Percentiles rank a stretch among this genome's conserved stretches.
Evolutionary conservation across 805 yeast genomes (phyloP).

Genomic region (Starmera caribaea): DNA sequence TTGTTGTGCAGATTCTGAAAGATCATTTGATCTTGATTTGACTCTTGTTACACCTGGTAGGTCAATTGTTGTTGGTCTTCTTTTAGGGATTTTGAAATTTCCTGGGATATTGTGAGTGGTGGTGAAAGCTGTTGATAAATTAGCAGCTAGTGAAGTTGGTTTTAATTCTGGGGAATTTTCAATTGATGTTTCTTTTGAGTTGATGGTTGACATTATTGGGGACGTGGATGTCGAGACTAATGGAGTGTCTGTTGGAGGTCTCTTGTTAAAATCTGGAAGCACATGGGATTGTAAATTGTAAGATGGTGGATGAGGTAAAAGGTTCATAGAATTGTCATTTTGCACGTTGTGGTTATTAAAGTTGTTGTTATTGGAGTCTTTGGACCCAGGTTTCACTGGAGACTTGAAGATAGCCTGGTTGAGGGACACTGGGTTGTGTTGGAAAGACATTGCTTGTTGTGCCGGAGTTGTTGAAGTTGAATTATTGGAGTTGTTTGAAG

Average conservation of each 20-base stretch:
- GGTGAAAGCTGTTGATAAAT: conserved; percentile 2
- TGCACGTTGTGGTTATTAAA: not conserved
- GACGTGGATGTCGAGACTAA: conserved; percentile 47
- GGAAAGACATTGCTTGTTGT: too few relatives aligned
- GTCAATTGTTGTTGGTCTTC: conserved; percentile 76
- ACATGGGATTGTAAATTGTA: not conserved
- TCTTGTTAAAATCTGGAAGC: conserved; percentile 51
- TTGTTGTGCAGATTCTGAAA: conserved; percentile 31
- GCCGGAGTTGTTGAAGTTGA: too few relatives aligned
- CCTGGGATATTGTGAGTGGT: too few relatives aligned
- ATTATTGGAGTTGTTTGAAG: too few relatives aligned
- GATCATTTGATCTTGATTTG: conserved; percentile 52
- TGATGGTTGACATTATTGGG: conserved; percentile 29
- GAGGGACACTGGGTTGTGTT: too few relatives aligned
- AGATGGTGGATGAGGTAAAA: not conserved
- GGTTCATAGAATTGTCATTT: not conserved
- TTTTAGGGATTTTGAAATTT: conserved; percentile 22
- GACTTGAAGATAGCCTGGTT: too few relatives aligned
- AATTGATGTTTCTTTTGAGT: conserved; percentile 19
- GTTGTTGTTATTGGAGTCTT: not conserved
- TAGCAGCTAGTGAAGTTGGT: conserved; percentile 1
- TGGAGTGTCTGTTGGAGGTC: conserved; percentile 74
- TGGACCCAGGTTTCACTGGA: too few relatives aligned
- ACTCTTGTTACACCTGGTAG: conserved; percentile 88
- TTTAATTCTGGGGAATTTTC: conserved; percentile 19